Evolutionary conservation across 2,329 filamentous ascomycete species (phyloP), one percentile per base, ranked within the genome.

Genomic region (Dendrostoma leiphaemia): DNA sequence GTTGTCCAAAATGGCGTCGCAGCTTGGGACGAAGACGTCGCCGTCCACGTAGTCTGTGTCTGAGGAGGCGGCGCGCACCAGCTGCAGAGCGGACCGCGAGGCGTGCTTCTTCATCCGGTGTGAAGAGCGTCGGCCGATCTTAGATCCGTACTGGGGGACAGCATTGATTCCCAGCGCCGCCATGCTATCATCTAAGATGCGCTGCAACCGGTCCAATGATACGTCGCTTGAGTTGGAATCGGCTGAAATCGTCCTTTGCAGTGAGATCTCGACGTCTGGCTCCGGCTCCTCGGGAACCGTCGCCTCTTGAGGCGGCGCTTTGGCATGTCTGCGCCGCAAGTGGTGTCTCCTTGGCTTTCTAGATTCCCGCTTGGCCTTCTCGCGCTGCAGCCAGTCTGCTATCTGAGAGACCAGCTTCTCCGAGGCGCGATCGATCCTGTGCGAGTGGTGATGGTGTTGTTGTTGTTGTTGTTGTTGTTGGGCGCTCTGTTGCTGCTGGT

Each of bases 1-100:
- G 65, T 97, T 97, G 71, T 97, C 93, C 19, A 97, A 78, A 43
- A 86, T 77, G 7, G 84, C 91, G 68, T 97, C 91, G 61, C 92
- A 95, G 60, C 83, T 84, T 1, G 93, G 93, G 1, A 96, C 90
- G n/a, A 89, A 71, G 17, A 84, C 78, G 59, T 96, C 91, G n/a
- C 84, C 84, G 59, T 96, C 92, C 15, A 83, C 74, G 61, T 87
- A 89, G 55, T 97, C 93, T 0, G 91, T 95, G 62, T 97, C 93
- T 0, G 90, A 94, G 4, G 89, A 91, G 4, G 78, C 79, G 1
- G 75, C 72, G 13, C 74, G 77, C 62, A 68, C 76, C 63, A 73
- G 72, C 19, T 69, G 71, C 34, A 70, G 53, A 6, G 67, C 67
- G 29, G 67, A 65, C 47, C 69, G 67, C 63, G 61, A 77, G 63